These are phyloP conservation scores for Phaffomyces thermotolerans DNA, from an alignment of 805 yeast genomes.

Conservation along the genomic window DNA sequence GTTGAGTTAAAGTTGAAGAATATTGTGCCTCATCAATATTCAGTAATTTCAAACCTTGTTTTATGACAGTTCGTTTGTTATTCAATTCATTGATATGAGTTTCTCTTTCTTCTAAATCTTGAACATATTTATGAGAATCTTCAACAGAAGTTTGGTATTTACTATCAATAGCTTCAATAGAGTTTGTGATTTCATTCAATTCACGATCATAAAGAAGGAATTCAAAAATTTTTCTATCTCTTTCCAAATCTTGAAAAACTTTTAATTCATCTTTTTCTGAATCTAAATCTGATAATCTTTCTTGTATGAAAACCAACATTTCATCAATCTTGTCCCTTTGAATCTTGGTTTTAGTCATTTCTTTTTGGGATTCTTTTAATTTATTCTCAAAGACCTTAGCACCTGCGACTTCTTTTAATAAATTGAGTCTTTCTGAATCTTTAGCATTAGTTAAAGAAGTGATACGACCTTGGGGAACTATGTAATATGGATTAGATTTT, in stretches of 20 bases:
- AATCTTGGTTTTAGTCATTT: slow-evolving; percentile 64
- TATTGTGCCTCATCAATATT: slow-evolving; percentile 51
- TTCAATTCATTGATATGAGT: slow-evolving; percentile 37
- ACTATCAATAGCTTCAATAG: slow-evolving; percentile 54
- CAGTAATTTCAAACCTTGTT: slow-evolving; percentile 42
- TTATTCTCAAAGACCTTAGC: slow-evolving; percentile 85
- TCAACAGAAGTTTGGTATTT: slow-evolving; percentile 45
- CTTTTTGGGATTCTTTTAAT: slow-evolving; percentile 68
- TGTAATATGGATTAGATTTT: slow-evolving; percentile 84
- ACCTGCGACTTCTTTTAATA: slow-evolving; percentile 90
- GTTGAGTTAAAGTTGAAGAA: slow-evolving; percentile 41
- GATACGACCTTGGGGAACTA: slow-evolving; percentile 94
- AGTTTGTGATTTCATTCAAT: slow-evolving; percentile 48
- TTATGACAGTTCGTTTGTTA: slow-evolving; percentile 38
- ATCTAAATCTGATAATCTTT: slow-evolving; percentile 69
- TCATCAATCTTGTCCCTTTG: slow-evolving; percentile 70
- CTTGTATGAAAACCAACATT: slow-evolving; percentile 61
- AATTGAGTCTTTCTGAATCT: slow-evolving; percentile 68
- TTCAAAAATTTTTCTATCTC: slow-evolving; percentile 59
- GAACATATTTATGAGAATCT: slow-evolving; percentile 46
- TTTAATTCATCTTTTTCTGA: slow-evolving; percentile 72
- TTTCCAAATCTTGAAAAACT: slow-evolving; percentile 60
- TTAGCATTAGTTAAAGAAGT: slow-evolving; percentile 84
- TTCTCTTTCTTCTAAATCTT: slow-evolving; percentile 58
- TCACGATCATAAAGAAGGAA: slow-evolving; percentile 76